phyloP scores from a whole-genome alignment of 352 stramenopile species.

The Hyaloperonospora arabidopsidis region DNA sequence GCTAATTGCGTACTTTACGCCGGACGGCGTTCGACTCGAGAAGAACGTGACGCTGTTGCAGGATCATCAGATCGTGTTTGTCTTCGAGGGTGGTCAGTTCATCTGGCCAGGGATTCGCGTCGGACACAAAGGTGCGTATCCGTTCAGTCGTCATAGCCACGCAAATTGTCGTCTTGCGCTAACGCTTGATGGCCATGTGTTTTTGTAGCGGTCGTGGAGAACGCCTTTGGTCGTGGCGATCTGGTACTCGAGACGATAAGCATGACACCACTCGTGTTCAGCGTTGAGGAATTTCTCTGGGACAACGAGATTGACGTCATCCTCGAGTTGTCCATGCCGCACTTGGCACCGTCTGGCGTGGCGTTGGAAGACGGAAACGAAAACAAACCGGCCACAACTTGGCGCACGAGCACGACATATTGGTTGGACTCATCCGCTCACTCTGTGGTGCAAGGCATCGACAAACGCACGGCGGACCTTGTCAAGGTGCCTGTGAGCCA shows the following conservation, averaged over 20 bases:
- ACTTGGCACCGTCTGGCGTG: constrained; percentile 56
- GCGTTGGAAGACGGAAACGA: constrained; percentile 56
- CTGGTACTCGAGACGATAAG: constrained; percentile 51
- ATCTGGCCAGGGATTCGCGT: constrained; percentile 63
- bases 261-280: constrained; percentile 62
- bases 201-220: constrained; percentile 28
- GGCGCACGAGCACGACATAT: constrained; percentile 73
- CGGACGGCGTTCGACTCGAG: constrained; percentile 41
- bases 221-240: constrained; percentile 39
- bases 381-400: constrained; percentile 53
- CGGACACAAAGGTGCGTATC: constrained; percentile 50
- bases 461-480: constrained; percentile 54
- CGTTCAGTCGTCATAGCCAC: background rate
- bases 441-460: constrained; percentile 38
- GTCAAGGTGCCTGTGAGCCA: constrained; percentile 49
- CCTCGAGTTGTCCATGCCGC: constrained; percentile 53
- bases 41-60: constrained; percentile 31
- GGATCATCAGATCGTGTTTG: constrained; percentile 44
- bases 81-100: constrained; percentile 72
- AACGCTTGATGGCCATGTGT: constrained; percentile 1
- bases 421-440: constrained; percentile 51
- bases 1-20: constrained; percentile 55
- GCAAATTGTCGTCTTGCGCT: constrained; percentile 1
- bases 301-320: constrained; percentile 74
- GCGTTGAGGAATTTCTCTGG: constrained; percentile 62